phyloP scores from a whole-genome alignment of 208 protist genomes.

The Acanthamoeba culbertsoni region DNA sequence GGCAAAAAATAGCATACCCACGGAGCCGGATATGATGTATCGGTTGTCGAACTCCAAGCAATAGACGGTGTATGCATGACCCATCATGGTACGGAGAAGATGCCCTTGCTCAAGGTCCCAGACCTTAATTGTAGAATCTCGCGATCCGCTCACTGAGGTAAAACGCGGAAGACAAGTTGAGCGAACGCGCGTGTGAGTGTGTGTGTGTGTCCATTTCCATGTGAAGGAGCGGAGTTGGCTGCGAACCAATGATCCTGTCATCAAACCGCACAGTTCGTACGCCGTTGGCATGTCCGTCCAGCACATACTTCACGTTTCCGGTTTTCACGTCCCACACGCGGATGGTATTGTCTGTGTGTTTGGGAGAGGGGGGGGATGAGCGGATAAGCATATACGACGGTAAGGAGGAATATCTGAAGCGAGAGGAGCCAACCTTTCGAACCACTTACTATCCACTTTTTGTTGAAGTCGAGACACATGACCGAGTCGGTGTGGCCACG shows the following conservation, averaged over 20 bases:
- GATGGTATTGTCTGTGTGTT: not conserved
- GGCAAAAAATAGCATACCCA: not conserved
- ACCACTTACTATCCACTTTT: constrained; percentile 36
- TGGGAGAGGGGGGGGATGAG: not conserved
- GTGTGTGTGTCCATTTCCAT: too few relatives aligned
- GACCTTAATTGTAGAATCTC: constrained; percentile 18
- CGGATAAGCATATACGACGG: too few relatives aligned
- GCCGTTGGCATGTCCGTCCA: not conserved
- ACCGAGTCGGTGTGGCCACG: constrained; percentile 47
- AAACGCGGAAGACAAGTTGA: too few relatives aligned
- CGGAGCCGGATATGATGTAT: constrained; percentile 13
- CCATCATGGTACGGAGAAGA: not conserved
- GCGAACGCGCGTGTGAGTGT: too few relatives aligned
- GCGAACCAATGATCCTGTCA: not conserved
- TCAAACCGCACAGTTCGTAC: constrained; percentile 29
- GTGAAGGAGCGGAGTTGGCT: not conserved
- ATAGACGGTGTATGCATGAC: constrained; percentile 10
- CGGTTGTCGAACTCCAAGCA: constrained; percentile 21
- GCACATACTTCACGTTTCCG: not conserved
- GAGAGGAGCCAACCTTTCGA: not conserved
- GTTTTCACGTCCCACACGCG: constrained; percentile 8
- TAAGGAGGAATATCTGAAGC: not conserved
- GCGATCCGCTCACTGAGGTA: not conserved
- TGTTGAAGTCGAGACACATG: constrained; percentile 56
- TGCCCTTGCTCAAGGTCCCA: not conserved